Evolutionary conservation across 2,329 filamentous ascomycete genomes (phyloP).

Genomic region (Fusarium miscanthi): DNA sequence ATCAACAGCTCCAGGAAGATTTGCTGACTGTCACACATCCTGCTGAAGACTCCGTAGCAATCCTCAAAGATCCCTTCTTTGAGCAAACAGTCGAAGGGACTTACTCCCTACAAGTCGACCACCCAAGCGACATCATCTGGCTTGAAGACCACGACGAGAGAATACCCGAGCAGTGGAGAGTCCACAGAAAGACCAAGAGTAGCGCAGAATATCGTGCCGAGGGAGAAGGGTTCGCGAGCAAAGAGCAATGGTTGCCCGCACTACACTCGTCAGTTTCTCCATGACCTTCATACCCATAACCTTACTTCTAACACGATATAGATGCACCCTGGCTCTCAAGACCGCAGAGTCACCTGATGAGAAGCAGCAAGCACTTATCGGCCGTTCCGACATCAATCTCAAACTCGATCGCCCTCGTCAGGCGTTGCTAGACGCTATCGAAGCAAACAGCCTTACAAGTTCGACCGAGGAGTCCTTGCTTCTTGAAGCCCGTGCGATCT

Average conservation of each 20-base stretch:
- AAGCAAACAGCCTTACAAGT: conserved; percentile 12
- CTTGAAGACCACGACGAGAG: conserved; percentile 51
- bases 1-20: conserved; percentile 54
- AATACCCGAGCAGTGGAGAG: conserved; percentile 54
- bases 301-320: neutral
- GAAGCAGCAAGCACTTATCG: conserved; percentile 48
- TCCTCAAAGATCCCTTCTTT: conserved; percentile 67
- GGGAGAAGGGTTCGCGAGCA: conserved; percentile 51
- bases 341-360: conserved; percentile 44
- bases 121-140: conserved; percentile 60
- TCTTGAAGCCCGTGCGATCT: conserved; percentile 58
- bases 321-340: conserved; percentile 8
- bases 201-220: conserved; percentile 34
- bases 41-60: conserved; percentile 47
- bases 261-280: conserved; percentile 46
- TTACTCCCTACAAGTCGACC: conserved; percentile 63
- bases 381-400: conserved; percentile 52
- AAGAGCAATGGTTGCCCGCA: conserved; percentile 45
- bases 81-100: conserved; percentile 52
- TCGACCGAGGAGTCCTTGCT: conserved; percentile 57
- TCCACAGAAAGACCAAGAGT: neutral
- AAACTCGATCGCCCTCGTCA: conserved; percentile 44
- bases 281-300: accelerated
- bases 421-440: conserved; percentile 47
- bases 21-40: conserved; percentile 51